These are phyloP conservation scores for Colletotrichum gigasporum DNA, from an alignment of 2,329 filamentous ascomycete genomes.

Conservation along the genomic window DNA sequence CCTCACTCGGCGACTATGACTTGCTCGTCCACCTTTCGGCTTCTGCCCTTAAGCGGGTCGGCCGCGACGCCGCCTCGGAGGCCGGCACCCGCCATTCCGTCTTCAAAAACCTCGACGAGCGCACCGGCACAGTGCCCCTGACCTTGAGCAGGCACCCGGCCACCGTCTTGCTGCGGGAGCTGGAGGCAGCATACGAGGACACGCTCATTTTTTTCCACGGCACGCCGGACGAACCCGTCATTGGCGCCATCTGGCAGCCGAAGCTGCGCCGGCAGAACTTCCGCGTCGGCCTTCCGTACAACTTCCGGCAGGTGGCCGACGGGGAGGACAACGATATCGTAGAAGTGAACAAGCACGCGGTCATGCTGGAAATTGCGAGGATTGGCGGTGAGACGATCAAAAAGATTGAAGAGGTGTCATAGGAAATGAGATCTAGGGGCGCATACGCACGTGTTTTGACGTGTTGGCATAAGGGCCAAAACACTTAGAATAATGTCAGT, in stretches of 20 bases:
- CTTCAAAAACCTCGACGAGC: slow-evolving; percentile 84
- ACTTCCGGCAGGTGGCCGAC: slow-evolving; percentile 48
- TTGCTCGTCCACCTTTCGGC: slow-evolving; percentile 79
- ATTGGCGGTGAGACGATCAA: slow-evolving; percentile 74
- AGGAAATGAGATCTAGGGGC: slow-evolving; percentile 24
- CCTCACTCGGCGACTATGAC: slow-evolving; percentile 81
- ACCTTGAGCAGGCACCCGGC: slow-evolving; percentile 69
- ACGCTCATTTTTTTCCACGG: slow-evolving; percentile 85
- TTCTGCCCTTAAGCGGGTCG: slow-evolving; percentile 56
- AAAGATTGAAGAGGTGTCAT: slow-evolving; percentile 63
- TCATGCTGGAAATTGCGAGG: slow-evolving; percentile 78
- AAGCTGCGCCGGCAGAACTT: slow-evolving; percentile 66
- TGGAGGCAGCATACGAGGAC: slow-evolving; percentile 73
- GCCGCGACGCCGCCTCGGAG: slow-evolving; percentile 48
- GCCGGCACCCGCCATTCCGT: slow-evolving; percentile 52
- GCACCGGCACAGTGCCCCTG: slow-evolving; percentile 53
- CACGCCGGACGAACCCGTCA: slow-evolving; percentile 59
- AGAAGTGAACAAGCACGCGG: slow-evolving; percentile 72
- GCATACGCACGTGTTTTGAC: background rate
- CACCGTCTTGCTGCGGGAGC: slow-evolving; percentile 70
- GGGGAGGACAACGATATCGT: slow-evolving; percentile 57
- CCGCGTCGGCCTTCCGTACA: slow-evolving; percentile 76
- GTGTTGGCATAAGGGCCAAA: background rate
- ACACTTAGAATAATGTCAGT: background rate
- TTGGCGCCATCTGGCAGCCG: slow-evolving; percentile 69